A percentile compares a stretch with the other conserved stretches of the same genome.
Evolutionary conservation across 1,284 basidiomycete genomes (phyloP).

Genomic region (Ganoderma lingzhi): DNA sequence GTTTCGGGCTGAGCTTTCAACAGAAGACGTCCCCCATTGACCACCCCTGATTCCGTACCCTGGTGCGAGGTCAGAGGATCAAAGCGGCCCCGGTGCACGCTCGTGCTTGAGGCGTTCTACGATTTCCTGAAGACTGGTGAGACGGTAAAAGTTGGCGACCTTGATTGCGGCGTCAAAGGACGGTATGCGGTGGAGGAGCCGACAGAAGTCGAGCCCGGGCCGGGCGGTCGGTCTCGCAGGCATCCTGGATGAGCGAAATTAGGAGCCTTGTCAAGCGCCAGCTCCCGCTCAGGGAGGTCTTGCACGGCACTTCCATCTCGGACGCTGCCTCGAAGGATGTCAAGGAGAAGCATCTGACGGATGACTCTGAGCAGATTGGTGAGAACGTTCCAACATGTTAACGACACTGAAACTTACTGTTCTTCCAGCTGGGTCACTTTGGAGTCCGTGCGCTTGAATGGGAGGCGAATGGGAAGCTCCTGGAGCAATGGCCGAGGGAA

Average conservation of each 20-base stretch:
- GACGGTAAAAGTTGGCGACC: conserved; percentile 91
- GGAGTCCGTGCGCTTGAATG: conserved; percentile 76
- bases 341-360: conserved; percentile 75
- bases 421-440: conserved; percentile 87
- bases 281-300: conserved; percentile 73
- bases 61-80: too few relatives aligned
- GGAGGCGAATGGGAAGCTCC: conserved; percentile 51
- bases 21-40: too few relatives aligned
- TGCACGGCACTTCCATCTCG: conserved; percentile 71
- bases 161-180: conserved; percentile 88
- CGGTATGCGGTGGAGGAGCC: conserved; percentile 77
- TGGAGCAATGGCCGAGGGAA: conserved; percentile 93
- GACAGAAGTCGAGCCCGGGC: conserved; percentile 87
- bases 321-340: conserved; percentile 73
- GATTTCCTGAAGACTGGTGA: conserved; percentile 89
- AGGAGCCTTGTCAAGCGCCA: conserved; percentile 91
- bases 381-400: not conserved
- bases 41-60: too few relatives aligned
- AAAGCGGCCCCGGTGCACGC: conserved; percentile 59
- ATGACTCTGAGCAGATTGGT: conserved; percentile 60
- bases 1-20: too few relatives aligned
- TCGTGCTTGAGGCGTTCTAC: conserved; percentile 75
- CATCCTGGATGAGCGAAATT: conserved; percentile 88
- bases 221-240: conserved; percentile 91
- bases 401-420: conserved; percentile 56